Base-by-base conservation (phyloP, 805 yeast genomes). In the Cyberlindnera mississippiensis region DNA sequence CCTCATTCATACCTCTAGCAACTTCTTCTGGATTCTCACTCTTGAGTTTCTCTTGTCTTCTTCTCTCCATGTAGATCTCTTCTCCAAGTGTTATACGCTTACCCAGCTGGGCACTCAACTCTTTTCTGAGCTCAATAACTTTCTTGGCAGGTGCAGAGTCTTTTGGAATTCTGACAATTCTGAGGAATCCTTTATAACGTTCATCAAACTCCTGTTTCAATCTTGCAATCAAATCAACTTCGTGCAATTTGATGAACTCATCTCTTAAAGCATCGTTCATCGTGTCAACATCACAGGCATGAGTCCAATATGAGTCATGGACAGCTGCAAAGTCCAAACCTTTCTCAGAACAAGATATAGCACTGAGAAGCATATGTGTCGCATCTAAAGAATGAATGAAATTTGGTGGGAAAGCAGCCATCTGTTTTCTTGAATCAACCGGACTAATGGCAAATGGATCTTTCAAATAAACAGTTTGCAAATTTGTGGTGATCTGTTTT, bases 251-350 rank as follows among this genome's bases (percentile, higher is more conserved):
- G 47, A 93, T 82, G 61, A 91, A 91, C 44, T 85, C 81, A 28
- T 84, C 81, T 57, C 99, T 75, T 49, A 93, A 67, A 34, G 75
- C 67, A 12, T 53, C 56, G 62, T 81, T 87, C 93, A 91, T 82
- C 3, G 57, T 59, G 45, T 80, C 82, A 32, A 91, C 80, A 60
- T 86, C 91, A 37, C 78, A 68, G 2, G 99, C 97, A 60, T 93
- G 98, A 0, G 98, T 89, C 99, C 99, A 91, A 62, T 86, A 91
- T 1, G 98, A 91, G 61, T 91, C 99, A 63, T 91, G 99, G 18
- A 91, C 99, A 1, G 98, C 80, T 0, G 98, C 96, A 71, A 93
- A 91, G 11, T 79, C 69, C 37, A 93, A 63, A 0, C 76, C 78
- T 2, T 60, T 59, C 32, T 80, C 72, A 4, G 83, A 78, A 62